These are phyloP conservation scores for Blastobotrys illinoisensis DNA, from an alignment of 1,139 yeast genomes.

Conservation along the genomic window DNA sequence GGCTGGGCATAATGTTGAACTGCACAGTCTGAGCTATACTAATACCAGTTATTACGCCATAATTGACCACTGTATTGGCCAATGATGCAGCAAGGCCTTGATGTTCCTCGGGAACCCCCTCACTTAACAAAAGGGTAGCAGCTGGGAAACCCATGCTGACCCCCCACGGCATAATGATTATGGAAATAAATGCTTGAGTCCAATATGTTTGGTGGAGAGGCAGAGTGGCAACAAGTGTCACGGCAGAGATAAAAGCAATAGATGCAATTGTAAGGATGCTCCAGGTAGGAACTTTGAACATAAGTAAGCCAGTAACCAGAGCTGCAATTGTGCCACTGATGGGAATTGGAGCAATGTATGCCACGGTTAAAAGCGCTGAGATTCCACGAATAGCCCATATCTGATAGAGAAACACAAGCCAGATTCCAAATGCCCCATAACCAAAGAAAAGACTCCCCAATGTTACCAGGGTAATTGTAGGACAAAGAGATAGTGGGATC, in stretches of 20 bases:
- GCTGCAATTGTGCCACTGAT: conserved; percentile 46
- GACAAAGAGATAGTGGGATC: conserved; percentile 31
- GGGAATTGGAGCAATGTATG: conserved; percentile 32
- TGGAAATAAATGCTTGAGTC: conserved; percentile 48
- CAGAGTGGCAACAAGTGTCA: conserved; percentile 41
- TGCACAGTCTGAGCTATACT: conserved; percentile 62
- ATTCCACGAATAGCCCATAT: conserved; percentile 35
- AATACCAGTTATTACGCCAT: conserved; percentile 55
- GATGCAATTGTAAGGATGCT: conserved; percentile 43
- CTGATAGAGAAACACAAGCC: conserved; percentile 46
- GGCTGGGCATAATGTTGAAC: conserved; percentile 33
- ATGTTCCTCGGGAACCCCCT: conserved; percentile 45
- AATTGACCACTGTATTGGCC: conserved; percentile 55
- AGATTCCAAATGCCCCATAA: conserved; percentile 57
- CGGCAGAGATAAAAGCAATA: conserved; percentile 41
- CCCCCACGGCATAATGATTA: conserved; percentile 46
- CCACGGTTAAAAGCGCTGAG: conserved; percentile 38
- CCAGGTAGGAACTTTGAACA: conserved; percentile 39
- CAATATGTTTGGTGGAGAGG: conserved; percentile 47
- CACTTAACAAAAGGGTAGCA: conserved; percentile 47
- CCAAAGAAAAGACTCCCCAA: conserved; percentile 42
- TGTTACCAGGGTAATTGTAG: not conserved
- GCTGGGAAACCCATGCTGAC: conserved; percentile 68
- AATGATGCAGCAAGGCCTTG: conserved; percentile 66
- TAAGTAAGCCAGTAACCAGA: conserved; percentile 37